These are phyloP conservation scores for Lathyrus aphaca DNA, from an alignment of 306 rosid genomes.

Conservation along the genomic window DNA sequence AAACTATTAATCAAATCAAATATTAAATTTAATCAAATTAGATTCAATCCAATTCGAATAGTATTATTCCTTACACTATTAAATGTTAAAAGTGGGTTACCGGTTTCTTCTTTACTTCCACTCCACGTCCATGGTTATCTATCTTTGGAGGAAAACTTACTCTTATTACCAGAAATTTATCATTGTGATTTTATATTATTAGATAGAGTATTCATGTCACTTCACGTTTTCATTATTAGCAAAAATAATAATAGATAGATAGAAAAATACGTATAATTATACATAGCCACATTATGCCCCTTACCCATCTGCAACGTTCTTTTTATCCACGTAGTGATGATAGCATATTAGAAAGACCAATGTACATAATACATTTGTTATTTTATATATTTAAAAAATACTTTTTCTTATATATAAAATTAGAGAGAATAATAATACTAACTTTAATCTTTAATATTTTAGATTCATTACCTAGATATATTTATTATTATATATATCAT, in stretches of 20 bases:
- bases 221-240: background rate
- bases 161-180: slow-evolving; percentile 15
- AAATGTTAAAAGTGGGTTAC: background rate
- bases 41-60: too few species aligned
- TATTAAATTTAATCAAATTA: too few species aligned
- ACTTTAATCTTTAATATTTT: too few species aligned
- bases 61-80: background rate
- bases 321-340: slow-evolving; percentile 47
- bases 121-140: slow-evolving; percentile 28
- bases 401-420: too few species aligned
- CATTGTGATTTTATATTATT: background rate
- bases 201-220: slow-evolving; percentile 2
- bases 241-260: background rate
- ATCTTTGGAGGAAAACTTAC: slow-evolving; percentile 34
- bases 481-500: too few species aligned
- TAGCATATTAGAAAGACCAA: background rate
- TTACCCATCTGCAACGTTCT: background rate
- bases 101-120: slow-evolving; percentile 21
- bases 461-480: too few species aligned
- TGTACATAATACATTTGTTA: too few species aligned
- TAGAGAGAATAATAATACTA: too few species aligned
- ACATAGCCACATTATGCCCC: background rate
- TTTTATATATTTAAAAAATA: too few species aligned
- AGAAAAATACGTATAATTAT: background rate
- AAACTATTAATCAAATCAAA: too few species aligned